Evolutionary conservation across 116 monocot genomes (phyloP).

Genomic region (Posidonia oceanica): DNA sequence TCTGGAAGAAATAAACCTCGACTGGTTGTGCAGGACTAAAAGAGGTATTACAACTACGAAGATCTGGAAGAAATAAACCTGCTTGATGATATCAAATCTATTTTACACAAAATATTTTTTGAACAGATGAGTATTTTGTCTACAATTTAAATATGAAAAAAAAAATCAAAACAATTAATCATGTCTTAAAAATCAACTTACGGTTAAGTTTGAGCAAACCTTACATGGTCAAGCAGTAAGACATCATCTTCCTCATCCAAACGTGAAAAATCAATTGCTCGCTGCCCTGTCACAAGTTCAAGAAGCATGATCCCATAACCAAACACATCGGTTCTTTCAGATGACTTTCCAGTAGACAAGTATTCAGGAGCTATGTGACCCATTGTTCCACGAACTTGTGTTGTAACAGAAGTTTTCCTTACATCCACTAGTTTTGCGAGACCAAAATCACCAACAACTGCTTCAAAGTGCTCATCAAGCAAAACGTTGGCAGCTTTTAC

Average conservation of each 20-base stretch:
- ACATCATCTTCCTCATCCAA: slow-evolving; percentile 92
- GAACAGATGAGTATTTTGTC: too few species aligned
- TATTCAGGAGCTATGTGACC: slow-evolving; percentile 96
- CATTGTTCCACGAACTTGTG: slow-evolving; percentile 93
- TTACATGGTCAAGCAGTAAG: slow-evolving; percentile 84
- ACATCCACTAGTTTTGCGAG: slow-evolving; percentile 84
- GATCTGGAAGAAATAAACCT: too few species aligned
- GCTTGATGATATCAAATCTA: too few species aligned
- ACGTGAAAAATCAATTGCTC: slow-evolving; percentile 82
- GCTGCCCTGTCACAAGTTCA: slow-evolving; percentile 87
- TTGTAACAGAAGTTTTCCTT: slow-evolving; percentile 76
- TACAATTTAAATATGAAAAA: too few species aligned
- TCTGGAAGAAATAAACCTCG: too few species aligned
- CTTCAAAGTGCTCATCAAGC: slow-evolving; percentile 86
- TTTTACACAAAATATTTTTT: too few species aligned
- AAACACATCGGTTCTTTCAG: slow-evolving; percentile 87
- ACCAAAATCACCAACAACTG: slow-evolving; percentile 92
- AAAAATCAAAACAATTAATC: too few species aligned
- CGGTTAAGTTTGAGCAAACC: too few species aligned
- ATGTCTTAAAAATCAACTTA: too few species aligned
- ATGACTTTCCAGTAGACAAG: slow-evolving; percentile 88
- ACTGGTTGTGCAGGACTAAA: too few species aligned
- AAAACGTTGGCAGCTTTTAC: slow-evolving; percentile 92
- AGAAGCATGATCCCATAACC: slow-evolving; percentile 96
- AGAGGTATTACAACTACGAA: too few species aligned